Conservation (phyloP, 2,329 filamentous ascomycete species). For the Aspergillus sp. region DNA sequence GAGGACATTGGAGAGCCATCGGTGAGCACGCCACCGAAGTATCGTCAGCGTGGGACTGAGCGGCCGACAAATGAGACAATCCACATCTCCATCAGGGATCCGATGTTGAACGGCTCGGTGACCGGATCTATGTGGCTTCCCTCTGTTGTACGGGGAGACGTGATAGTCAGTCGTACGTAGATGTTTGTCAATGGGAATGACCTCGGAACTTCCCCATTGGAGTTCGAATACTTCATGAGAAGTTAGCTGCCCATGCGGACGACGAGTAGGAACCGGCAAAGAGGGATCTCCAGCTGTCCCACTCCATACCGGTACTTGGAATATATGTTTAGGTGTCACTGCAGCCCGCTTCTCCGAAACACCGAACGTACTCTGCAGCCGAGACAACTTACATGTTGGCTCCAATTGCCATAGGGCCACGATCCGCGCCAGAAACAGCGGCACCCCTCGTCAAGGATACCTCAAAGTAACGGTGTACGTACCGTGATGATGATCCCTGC, state of each 20-base stretch:
- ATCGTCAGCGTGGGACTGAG: conserved; percentile 3
- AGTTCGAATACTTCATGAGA: conserved; percentile 12
- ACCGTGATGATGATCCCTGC: conserved; percentile 28
- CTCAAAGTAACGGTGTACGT: no score
- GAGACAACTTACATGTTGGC: no score
- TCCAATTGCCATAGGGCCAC: no score
- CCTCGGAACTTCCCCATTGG: not conserved
- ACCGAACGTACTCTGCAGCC: no score
- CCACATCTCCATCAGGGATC: conserved; percentile 15
- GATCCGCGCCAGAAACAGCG: no score
- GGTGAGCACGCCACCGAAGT: conserved; percentile 16
- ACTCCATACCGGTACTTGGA: no score
- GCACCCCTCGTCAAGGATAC: no score
- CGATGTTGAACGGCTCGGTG: not conserved
- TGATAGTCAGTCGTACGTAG: not conserved
- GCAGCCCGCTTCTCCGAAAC: no score
- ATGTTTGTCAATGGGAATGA: not conserved
- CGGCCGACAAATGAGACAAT: conserved; percentile 12
- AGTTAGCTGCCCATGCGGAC: conserved; percentile 9
- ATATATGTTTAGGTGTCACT: no score
- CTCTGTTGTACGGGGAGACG: not conserved
- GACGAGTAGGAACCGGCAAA: not conserved
- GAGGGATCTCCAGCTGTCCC: no score
- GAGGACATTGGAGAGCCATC: conserved; percentile 14
- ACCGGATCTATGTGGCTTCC: not conserved